Base-by-base conservation (phyloP, 176 grass and related monocot species). In the Rhynchospora tenuis region DNA sequence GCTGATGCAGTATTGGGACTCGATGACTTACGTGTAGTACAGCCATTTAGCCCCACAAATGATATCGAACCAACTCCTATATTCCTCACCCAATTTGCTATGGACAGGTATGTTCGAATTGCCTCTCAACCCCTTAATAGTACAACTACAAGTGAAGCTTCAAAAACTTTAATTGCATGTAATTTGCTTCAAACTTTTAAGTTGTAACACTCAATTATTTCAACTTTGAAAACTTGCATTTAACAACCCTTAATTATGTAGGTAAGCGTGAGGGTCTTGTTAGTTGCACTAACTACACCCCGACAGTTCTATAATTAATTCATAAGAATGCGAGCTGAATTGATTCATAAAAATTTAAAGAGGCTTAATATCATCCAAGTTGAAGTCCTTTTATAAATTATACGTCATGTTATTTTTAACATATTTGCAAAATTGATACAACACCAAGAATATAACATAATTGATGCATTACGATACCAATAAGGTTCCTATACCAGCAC, bases 61-160 rank as follows among this genome's bases (percentile, higher is more conserved):
- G 91, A 99, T 83, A 95, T 93, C 68, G 84, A 90, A 80, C 92
- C 95, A 83, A 98, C 92, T 71, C 95, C 92, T 83, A 89, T 98
- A 84, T 95, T 90, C 73, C 92, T 95, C 64, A 90, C 89, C 22
- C 87, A 95, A 81, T 95, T 81, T 54, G 86, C 96, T 59, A 90
- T 95, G 91, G 96, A 93, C 75, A 98, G 96, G 96, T n/a, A n/a
- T n/a, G n/a, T n/a, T n/a, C n/a, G n/a, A n/a, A n/a, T n/a, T n/a
- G n/a, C n/a, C n/a, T n/a, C n/a, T n/a, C n/a, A n/a, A n/a, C n/a
- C 43, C 38, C n/a, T 14, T 52, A 29, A 15, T 29, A 55, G 23
- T 76, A 16, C 54, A 33, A 55, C 14, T 76, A 16, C 54, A 33
- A 33, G 31, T 17, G 48, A 12, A 23, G 8, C 22, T 12, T 14